Conservation (phyloP, 805 yeast genomes). For the Candida wancherniae region DNA sequence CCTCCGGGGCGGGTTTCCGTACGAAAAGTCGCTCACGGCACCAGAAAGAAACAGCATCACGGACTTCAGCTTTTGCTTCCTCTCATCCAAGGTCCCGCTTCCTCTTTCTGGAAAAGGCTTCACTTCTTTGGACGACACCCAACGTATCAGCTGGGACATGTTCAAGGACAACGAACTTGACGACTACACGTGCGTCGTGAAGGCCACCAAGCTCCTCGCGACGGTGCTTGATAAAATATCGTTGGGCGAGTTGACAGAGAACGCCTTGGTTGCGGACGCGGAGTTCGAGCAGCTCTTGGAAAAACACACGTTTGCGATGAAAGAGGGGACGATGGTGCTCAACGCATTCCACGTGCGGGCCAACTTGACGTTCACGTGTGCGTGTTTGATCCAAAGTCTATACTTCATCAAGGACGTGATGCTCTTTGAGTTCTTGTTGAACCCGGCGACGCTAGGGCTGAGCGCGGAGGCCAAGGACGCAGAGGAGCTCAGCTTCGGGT, state of each 20-base stretch:
- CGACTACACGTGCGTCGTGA: constrained; percentile 11
- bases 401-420: constrained; percentile 27
- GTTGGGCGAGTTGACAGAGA: constrained; percentile 5
- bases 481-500: constrained; percentile 6
- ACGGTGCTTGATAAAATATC: constrained; percentile 11
- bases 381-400: constrained; percentile 19
- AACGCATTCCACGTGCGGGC: constrained; percentile 32
- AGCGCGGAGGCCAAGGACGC: neutral
- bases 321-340: constrained; percentile 26
- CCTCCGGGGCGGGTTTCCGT: constrained; percentile 19
- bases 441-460: constrained; percentile 9
- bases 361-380: constrained; percentile 24
- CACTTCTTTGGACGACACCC: constrained; percentile 2
- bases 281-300: constrained; percentile 7
- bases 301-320: constrained; percentile 3
- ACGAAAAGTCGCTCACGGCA: constrained; percentile 8
- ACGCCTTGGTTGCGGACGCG: constrained; percentile 2
- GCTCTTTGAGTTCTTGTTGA: constrained; percentile 31
- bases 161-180: constrained; percentile 4
- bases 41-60: constrained; percentile 3
- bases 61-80: constrained; percentile 10
- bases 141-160: constrained; percentile 2
- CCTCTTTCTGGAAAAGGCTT: constrained; percentile 16
- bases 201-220: constrained; percentile 13
- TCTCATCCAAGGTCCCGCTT: constrained; percentile 14